These are phyloP conservation scores for Pseudocercospora musae DNA, from an alignment of 2,329 filamentous ascomycete species.

Conservation along the genomic window DNA sequence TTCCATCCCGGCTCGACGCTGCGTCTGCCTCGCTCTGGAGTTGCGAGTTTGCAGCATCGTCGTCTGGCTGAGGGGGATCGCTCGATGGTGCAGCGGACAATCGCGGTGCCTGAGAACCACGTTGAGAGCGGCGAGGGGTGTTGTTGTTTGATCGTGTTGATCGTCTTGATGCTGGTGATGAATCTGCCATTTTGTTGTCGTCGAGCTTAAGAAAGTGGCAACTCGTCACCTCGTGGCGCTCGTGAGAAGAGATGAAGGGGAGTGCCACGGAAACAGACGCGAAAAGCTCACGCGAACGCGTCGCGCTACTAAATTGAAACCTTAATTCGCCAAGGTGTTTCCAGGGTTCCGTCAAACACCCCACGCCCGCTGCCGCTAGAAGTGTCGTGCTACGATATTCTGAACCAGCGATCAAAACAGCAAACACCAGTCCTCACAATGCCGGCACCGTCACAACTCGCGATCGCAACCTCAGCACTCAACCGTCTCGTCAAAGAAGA, in stretches of 20 bases:
- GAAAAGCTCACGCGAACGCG: slow-evolving; percentile 1
- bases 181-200: slow-evolving; percentile 48
- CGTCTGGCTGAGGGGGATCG: slow-evolving; percentile 36
- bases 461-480: slow-evolving; percentile 76
- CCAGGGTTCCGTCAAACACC: too few relatives aligned
- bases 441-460: slow-evolving; percentile 71
- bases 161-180: slow-evolving; percentile 58
- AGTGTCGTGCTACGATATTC: background rate
- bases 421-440: slow-evolving; percentile 46
- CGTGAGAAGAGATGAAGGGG: background rate
- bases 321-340: background rate
- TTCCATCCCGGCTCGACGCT: slow-evolving; percentile 30
- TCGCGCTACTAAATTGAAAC: background rate
- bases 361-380: too few relatives aligned
- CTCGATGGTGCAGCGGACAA: slow-evolving; percentile 35
- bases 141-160: slow-evolving; percentile 50
- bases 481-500: slow-evolving; percentile 88
- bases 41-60: slow-evolving; percentile 37
- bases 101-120: slow-evolving; percentile 54
- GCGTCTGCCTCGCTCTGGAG: slow-evolving; percentile 41
- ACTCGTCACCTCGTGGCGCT: background rate
- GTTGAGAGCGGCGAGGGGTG: slow-evolving; percentile 46
- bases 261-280: background rate
- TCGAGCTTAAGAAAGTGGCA: background rate
- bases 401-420: background rate